Percentiles rank a stretch among this genome's conserved stretches.
Conservation (phyloP, 345 rosid genomes). For the Hibiscus trionum region DNA sequence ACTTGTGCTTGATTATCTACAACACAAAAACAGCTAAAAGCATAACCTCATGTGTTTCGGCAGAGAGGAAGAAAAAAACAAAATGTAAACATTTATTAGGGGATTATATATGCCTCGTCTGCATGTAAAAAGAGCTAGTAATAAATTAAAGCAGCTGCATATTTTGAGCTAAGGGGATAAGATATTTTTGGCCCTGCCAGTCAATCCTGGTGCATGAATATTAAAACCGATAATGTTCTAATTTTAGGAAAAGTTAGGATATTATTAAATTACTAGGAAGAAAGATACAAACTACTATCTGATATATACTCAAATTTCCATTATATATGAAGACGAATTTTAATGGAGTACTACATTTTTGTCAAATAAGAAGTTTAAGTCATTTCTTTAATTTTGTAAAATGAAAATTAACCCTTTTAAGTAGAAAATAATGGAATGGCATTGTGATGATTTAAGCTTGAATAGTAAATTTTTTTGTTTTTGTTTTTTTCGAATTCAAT, state of each 20-base stretch:
- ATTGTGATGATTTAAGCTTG: slow-evolving; percentile 14
- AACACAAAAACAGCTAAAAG: background rate
- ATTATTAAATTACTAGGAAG: background rate
- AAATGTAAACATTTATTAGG: background rate
- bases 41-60: background rate
- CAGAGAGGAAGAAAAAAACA: background rate
- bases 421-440: background rate
- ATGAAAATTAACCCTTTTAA: no score
- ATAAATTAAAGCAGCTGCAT: slow-evolving; percentile 5
- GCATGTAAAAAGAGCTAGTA: slow-evolving; percentile 16
- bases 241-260: slow-evolving; percentile 17
- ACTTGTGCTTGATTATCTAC: background rate
- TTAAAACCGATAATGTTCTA: slow-evolving; percentile 30
- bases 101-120: slow-evolving; percentile 6
- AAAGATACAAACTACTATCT: background rate
- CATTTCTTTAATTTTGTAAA: no score
- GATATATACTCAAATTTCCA: slow-evolving; percentile 20
- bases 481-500: slow-evolving; percentile 29
- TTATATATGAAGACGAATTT: background rate
- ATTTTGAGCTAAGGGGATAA: slow-evolving; percentile 9
- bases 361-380: no score
- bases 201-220: slow-evolving; percentile 32
- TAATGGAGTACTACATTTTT: no score
- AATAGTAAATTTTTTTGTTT: slow-evolving; percentile 27
- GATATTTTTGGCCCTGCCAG: slow-evolving; percentile 16